Percentiles rank a stretch among this genome's conserved stretches.
Conservation (phyloP, 1,284 basidiomycete species). For the Caloboletus firmus region DNA sequence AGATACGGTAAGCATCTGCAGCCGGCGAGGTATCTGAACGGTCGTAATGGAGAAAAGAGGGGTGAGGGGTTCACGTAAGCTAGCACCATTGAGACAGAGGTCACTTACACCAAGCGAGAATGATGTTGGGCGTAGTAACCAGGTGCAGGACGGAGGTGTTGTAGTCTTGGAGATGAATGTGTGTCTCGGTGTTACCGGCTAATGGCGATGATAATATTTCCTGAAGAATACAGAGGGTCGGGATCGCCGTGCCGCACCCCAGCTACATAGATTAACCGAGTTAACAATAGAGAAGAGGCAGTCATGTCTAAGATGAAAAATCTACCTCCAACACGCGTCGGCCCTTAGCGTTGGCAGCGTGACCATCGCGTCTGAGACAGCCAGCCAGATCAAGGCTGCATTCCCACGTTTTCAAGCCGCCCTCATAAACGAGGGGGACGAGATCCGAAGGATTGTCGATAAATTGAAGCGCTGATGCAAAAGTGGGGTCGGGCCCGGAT, state of each 20-base stretch:
- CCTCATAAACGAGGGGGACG: slow-evolving; percentile 91
- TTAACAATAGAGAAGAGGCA: not conserved
- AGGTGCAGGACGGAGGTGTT: slow-evolving; percentile 82
- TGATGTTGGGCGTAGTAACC: slow-evolving; percentile 85
- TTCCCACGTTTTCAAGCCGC: slow-evolving; percentile 98
- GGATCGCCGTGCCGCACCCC: slow-evolving; percentile 92
- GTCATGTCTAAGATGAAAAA: slow-evolving; percentile 8
- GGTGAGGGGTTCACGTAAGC: too few species aligned
- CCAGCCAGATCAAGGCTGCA: slow-evolving; percentile 86
- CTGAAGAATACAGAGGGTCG: slow-evolving; percentile 72
- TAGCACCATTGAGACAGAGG: slow-evolving; percentile 31
- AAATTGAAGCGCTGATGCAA: slow-evolving; percentile 48
- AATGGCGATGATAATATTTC: slow-evolving; percentile 51
- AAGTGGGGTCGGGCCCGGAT: slow-evolving; percentile 8
- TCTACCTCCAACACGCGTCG: slow-evolving; percentile 64
- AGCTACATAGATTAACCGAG: slow-evolving; percentile 41
- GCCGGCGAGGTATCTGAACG: slow-evolving; percentile 30
- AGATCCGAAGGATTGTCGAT: slow-evolving; percentile 87
- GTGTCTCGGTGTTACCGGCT: slow-evolving; percentile 38
- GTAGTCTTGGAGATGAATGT: slow-evolving; percentile 92
- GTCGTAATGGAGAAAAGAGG: not conserved
- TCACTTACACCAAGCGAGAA: slow-evolving; percentile 80
- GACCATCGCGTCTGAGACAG: slow-evolving; percentile 43
- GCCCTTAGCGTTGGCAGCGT: slow-evolving; percentile 35
- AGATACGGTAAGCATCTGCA: slow-evolving; percentile 20